phyloP scores from a whole-genome alignment of 2,329 filamentous ascomycete genomes.

The Neopestalotiopsis clavispora region DNA sequence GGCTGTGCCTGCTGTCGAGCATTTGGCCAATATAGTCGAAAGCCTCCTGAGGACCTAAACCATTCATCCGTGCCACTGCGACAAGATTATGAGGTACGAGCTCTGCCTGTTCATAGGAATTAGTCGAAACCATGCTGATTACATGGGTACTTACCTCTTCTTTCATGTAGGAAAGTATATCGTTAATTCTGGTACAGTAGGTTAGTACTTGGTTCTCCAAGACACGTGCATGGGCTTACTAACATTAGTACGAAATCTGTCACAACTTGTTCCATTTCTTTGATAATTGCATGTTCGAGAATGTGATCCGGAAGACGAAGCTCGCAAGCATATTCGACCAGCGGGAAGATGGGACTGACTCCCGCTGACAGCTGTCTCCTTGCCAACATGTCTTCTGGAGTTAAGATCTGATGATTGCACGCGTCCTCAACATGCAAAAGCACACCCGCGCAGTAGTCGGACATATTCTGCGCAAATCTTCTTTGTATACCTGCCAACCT shows the following conservation, averaged over 20 bases:
- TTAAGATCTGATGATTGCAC: slow-evolving; percentile 3
- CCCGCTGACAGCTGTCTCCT: slow-evolving; percentile 20
- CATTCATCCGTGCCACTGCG: slow-evolving; percentile 20
- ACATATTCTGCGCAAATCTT: neutral
- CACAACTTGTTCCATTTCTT: neutral
- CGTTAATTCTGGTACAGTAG: slow-evolving; percentile 16
- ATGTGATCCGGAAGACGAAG: slow-evolving; percentile 14
- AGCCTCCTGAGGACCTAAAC: slow-evolving; percentile 21
- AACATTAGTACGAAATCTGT: slow-evolving; percentile 1
- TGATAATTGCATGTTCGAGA: neutral
- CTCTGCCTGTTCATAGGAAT: slow-evolving; percentile 11
- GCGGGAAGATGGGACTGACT: slow-evolving; percentile 18
- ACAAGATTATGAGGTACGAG: slow-evolving; percentile 24
- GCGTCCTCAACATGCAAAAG: slow-evolving; percentile 20
- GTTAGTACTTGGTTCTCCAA: neutral
- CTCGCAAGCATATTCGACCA: slow-evolving; percentile 22
- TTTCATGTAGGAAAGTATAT: slow-evolving; percentile 23
- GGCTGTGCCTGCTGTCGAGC: slow-evolving; percentile 19
- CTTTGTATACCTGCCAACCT: neutral
- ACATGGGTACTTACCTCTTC: slow-evolving; percentile 18
- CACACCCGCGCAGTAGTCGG: neutral
- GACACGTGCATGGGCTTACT: neutral
- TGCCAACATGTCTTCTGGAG: slow-evolving; percentile 21
- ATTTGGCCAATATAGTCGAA: slow-evolving; percentile 21
- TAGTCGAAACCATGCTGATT: neutral